These are phyloP conservation scores for Trypanosoma platydactyli DNA, from an alignment of 208 protist species.

Conservation along the genomic window DNA sequence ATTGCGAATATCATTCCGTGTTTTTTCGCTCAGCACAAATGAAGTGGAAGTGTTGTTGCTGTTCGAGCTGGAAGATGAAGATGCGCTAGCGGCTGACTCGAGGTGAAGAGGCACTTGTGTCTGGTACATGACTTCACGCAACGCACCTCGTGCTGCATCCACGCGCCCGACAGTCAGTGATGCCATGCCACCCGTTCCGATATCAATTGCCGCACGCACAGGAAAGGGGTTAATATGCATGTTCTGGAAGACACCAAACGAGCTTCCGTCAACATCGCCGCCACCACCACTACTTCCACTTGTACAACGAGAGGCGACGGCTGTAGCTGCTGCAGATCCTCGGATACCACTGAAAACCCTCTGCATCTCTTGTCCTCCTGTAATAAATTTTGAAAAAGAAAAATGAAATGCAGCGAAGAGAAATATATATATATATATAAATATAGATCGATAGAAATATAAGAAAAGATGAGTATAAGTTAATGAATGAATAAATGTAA, in stretches of 20 bases:
- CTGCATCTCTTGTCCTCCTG: slow-evolving; percentile 1
- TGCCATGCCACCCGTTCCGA: slow-evolving; percentile 71
- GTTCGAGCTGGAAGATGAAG: slow-evolving; percentile 11
- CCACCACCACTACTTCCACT: neutral
- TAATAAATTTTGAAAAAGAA: slow-evolving; percentile 3
- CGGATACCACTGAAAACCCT: neutral
- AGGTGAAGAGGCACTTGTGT: slow-evolving; percentile 80
- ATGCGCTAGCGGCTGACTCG: slow-evolving; percentile 20
- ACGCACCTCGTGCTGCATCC: slow-evolving; percentile 44
- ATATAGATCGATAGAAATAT: neutral
- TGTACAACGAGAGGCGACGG: neutral
- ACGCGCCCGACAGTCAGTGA: slow-evolving; percentile 80
- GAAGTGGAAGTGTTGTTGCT: neutral
- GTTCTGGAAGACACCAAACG: slow-evolving; percentile 72
- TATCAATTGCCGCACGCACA: slow-evolving; percentile 86
- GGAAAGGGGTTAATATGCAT: slow-evolving; percentile 75
- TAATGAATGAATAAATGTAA: neutral
- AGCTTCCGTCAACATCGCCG: too few species aligned
- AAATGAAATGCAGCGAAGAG: neutral
- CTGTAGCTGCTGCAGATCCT: neutral
- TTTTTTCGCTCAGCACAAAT: slow-evolving; percentile 63
- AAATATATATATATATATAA: slow-evolving; percentile 1
- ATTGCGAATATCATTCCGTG: slow-evolving; percentile 55
- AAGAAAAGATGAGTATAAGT: neutral
- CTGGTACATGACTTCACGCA: slow-evolving; percentile 73